phyloP scores from a whole-genome alignment of 176 grass and related monocot genomes.

The Hordeum vulgare region MorexV3_pseudomolecules_assembly NC_058521.1:530941868-530942367 shows the following conservation, averaged over 20 bases:
- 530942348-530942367: slow-evolving; percentile 12
- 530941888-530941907: slow-evolving; percentile 82
- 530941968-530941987: slow-evolving; percentile 47
- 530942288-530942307: slow-evolving; percentile 33
- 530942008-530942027: slow-evolving; percentile 37
- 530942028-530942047: slow-evolving; percentile 52
- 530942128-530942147: slow-evolving; percentile 58
- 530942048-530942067: slow-evolving; percentile 34
- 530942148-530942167: slow-evolving; percentile 47
- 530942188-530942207: not conserved
- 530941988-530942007: slow-evolving; percentile 44
- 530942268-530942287: slow-evolving; percentile 24
- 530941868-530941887: slow-evolving; percentile 51
- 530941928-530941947: slow-evolving; percentile 77
- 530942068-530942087: slow-evolving; percentile 15
- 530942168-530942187: slow-evolving; percentile 58
- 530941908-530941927: slow-evolving; percentile 79
- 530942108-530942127: slow-evolving; percentile 45
- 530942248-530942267: slow-evolving; percentile 1
- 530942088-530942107: slow-evolving; percentile 15
- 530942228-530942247: slow-evolving; percentile 23
- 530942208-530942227: not conserved
- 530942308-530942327: not conserved
- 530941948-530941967: slow-evolving; percentile 40
- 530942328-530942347: slow-evolving; percentile 17